phyloP scores from a whole-genome alignment of 768 basidiomycete species.

The Tubosaeta brunneosetosa region DNA sequence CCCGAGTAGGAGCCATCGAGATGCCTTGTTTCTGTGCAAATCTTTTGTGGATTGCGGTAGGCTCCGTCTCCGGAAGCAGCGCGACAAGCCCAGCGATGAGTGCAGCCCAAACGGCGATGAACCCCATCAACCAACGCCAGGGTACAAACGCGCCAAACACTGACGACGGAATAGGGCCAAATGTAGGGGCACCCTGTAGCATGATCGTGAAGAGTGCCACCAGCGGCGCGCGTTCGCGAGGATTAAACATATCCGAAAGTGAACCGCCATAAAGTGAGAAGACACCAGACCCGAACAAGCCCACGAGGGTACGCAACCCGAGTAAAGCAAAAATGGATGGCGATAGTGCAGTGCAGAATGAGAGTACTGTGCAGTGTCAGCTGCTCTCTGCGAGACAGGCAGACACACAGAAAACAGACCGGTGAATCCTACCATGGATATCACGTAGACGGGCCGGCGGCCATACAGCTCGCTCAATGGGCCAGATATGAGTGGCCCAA shows the following conservation, averaged over 20 bases:
- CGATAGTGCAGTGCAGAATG: conserved; percentile 19
- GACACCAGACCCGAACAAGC: conserved; percentile 22
- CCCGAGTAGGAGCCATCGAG: background rate
- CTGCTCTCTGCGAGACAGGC: background rate
- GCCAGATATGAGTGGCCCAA: conserved; percentile 24
- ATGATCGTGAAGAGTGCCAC: conserved; percentile 29
- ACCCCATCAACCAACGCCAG: conserved; percentile 27
- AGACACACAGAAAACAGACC: conserved; percentile 8
- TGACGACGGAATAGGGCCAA: conserved; percentile 26
- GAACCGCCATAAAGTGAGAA: conserved; percentile 30
- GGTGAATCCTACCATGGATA: conserved; percentile 19
- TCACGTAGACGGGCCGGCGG: conserved; percentile 21
- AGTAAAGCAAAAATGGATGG: conserved; percentile 20
- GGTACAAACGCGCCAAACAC: conserved; percentile 16
- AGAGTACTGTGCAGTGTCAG: conserved; percentile 19
- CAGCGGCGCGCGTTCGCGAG: conserved; percentile 25
- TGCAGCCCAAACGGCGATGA: conserved; percentile 22
- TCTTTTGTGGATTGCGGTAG: conserved; percentile 16
- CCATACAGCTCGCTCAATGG: conserved; percentile 25
- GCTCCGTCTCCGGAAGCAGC: conserved; percentile 26
- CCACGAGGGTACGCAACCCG: conserved; percentile 17
- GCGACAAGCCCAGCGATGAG: conserved; percentile 12
- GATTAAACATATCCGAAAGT: conserved; percentile 27
- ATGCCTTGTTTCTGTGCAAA: conserved; percentile 9
- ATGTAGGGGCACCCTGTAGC: conserved; percentile 27